Evolutionary conservation across 2,329 filamentous ascomycete species (phyloP), one percentile per base, ranked within the genome.

Genomic region (Colletotrichum eremochloae): DNA sequence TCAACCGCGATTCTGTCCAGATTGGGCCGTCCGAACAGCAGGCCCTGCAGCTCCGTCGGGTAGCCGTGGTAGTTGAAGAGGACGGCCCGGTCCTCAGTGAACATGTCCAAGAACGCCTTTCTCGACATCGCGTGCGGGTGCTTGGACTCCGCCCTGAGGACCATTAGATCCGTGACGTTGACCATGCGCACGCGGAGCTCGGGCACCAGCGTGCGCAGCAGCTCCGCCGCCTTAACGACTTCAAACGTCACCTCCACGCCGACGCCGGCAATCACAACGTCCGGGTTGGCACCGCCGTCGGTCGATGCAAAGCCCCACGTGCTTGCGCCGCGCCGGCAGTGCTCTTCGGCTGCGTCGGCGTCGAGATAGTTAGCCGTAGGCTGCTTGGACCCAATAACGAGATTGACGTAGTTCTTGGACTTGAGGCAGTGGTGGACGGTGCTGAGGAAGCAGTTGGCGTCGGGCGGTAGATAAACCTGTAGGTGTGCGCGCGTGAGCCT

Each of bases 41-140:
- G 77, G 0, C 90, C 90, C 71, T 88, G 86, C 67, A 93, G 79
- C 77, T 92, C 90, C 1, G 85, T 84, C 5, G 85, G 80, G 75
- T 93, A 92, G 14, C 90, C 90, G 75, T 93, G 91, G 76, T 92
- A 93, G 79, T 92, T 92, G 81, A 93, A 90, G 77, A 89, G 86
- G 7, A 92, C 82, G 0, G 85, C 84, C 33, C 79, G 82, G 74
- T 92, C 86, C 0, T 80, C 68, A 0, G 90, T 91, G 77, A 92
- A 92, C 44, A 92, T 79, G 4, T 85, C 81, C 31, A 84, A 78
- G 75, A 92, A 93, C 0, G 83, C 84, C 1, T 86, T 81, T 4
- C 81, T 79, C 0, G 81, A 84, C 48, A 93, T 80, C 0, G 88
- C 84, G 75, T 92, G 90, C 0, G 90, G 90, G 74, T 93, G 90